Conservation (phyloP, 208 protist genomes). For the Leishmania martiniquensis region DNA sequence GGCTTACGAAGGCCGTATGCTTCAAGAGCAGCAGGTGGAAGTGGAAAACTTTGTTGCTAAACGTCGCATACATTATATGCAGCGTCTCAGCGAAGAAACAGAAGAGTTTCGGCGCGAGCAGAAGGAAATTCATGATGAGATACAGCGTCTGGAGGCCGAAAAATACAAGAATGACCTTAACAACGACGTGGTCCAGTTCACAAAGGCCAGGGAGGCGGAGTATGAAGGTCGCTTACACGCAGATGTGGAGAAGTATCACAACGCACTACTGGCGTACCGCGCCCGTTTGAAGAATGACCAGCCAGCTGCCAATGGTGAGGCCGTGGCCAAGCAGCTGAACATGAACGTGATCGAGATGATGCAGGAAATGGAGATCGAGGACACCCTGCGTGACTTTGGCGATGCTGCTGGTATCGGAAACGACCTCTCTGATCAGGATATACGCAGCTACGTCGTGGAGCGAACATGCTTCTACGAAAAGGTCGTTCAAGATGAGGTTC, state of each 20-base stretch:
- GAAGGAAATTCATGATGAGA: conserved; percentile 46
- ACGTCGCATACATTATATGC: conserved; percentile 33
- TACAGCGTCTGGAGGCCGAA: conserved; percentile 41
- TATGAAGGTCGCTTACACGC: conserved; percentile 35
- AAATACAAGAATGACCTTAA: conserved; percentile 44
- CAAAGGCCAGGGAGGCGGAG: conserved; percentile 35
- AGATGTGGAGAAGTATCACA: conserved; percentile 48
- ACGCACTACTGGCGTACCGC: conserved; percentile 38
- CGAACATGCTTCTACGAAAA: conserved; percentile 53
- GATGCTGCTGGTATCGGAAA: conserved; percentile 28
- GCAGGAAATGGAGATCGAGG: conserved; percentile 32
- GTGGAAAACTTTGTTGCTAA: conserved; percentile 39
- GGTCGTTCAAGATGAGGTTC: conserved; percentile 43
- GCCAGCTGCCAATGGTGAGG: not conserved
- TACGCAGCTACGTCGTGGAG: conserved; percentile 45
- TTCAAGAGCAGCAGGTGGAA: conserved; percentile 37
- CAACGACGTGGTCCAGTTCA: conserved; percentile 45
- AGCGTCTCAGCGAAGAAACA: conserved; percentile 51
- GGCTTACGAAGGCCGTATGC: conserved; percentile 37
- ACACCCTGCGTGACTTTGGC: conserved; percentile 38
- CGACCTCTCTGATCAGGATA: conserved; percentile 52
- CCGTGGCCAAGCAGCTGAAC: conserved; percentile 30
- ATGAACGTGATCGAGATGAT: conserved; percentile 26
- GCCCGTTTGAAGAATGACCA: conserved; percentile 8
- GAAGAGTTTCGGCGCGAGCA: conserved; percentile 57